Evolutionary conservation across 2,329 filamentous ascomycete species (phyloP), one percentile per base, ranked within the genome.

Genomic region (Leptographium radiaticola): DNA sequence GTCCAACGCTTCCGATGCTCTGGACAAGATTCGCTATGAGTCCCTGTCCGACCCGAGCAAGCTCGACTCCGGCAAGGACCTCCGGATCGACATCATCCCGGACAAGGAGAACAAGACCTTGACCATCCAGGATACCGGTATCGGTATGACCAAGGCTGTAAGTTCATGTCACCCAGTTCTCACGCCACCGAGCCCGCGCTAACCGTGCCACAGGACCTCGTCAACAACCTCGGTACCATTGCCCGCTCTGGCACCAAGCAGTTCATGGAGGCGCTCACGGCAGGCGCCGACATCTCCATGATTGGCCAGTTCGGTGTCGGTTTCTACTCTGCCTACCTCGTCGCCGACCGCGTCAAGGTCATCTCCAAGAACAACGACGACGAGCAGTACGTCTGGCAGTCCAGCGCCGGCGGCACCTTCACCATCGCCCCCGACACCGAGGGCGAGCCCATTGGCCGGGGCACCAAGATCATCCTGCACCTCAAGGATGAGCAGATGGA

Each of bases 271-370:
- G 93, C 93, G 60, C 83, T 98, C 65, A 91, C 89, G 64, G 93
- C 93, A 62, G 93, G 93, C 79, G 93, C 93, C 70, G 93, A 98
- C 75, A 93, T 98, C 64, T 97, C 93, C 76, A 97, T 98, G 93
- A 98, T 98, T 72, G 93, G 93, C 69, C 93, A 98, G 79, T 98
- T 98, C 73, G 93, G 93, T 94, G 93, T 98, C 67, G 93, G 93
- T 86, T 98, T 98, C 88, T 98, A 98, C 85, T 97, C 93, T 59
- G 93, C 93, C 69, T 98, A 98, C 83, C 89, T 98, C 57, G 93
- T 98, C 64, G 93, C 93, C 71, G 93, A 98, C 81, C 84, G 83
- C 66, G 93, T 98, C 65, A 89, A 84, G 63, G 90, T 98, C 70
- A 68, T 95, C 73, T 97, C 93, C 67, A 98, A 97, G 84, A 80